These are phyloP conservation scores for Poronia punctata DNA, from an alignment of 495 filamentous ascomycete genomes.

Conservation along the genomic window DNA sequence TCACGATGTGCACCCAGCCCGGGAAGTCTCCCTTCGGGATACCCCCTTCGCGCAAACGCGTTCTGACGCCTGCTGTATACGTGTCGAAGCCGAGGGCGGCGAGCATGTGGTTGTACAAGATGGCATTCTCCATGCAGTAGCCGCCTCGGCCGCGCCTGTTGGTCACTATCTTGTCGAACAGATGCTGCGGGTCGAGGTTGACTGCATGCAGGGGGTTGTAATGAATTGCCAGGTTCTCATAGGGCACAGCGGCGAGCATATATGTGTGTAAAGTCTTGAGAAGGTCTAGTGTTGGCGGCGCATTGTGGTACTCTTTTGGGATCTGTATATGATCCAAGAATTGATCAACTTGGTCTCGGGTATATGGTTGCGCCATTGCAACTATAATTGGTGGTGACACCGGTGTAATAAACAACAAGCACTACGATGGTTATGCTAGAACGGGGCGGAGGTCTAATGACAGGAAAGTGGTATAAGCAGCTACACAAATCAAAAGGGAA, in stretches of 20 bases:
- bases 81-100: slow-evolving; percentile 51
- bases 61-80: slow-evolving; percentile 36
- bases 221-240: slow-evolving; percentile 56
- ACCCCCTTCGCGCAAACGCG: slow-evolving; percentile 21
- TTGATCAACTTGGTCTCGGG: slow-evolving; percentile 10
- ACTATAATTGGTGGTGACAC: background rate
- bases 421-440: too few species aligned
- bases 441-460: too few species aligned
- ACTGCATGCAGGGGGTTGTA: slow-evolving; percentile 41
- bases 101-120: slow-evolving; percentile 55
- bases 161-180: slow-evolving; percentile 57
- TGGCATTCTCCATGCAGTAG: slow-evolving; percentile 64
- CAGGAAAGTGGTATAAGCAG: too few species aligned
- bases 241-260: slow-evolving; percentile 55
- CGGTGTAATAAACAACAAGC: too few species aligned
- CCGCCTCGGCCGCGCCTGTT: slow-evolving; percentile 51
- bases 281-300: slow-evolving; percentile 21
- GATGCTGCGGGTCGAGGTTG: slow-evolving; percentile 42
- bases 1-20: slow-evolving; percentile 53
- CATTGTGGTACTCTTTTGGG: slow-evolving; percentile 19
- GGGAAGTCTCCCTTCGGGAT: slow-evolving; percentile 30
- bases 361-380: slow-evolving; percentile 3
- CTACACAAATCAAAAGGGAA: too few species aligned
- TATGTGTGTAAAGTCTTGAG: slow-evolving; percentile 41
- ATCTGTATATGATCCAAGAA: slow-evolving; percentile 26